Evolutionary conservation across 495 filamentous ascomycete genomes (phyloP), one percentile per base, ranked within the genome.

Genomic region (Friedmanniomyces simplex): DNA sequence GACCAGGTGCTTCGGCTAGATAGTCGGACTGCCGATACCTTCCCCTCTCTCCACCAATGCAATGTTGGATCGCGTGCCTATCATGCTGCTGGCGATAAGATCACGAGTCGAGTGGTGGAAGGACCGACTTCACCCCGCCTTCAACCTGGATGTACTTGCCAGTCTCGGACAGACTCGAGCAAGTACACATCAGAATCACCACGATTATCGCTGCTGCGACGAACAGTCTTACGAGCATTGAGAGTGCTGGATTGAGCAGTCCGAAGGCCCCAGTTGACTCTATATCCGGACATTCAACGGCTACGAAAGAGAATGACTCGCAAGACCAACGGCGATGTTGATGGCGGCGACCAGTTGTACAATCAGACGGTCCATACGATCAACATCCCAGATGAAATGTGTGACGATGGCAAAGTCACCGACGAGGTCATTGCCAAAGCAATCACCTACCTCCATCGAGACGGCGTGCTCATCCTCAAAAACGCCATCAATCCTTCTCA

Each of bases 401-500:
- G 59, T 24, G n/a, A 18, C 1, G 25, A 37, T 25, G 54, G 55
- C 28, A 14, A 10, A 50, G 55, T 43, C 18, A 53, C 10, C 13
- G 45, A 47, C 7, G 59, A 62, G 21, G 5, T 62, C 24, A 41
- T 62, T 6, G 59, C 54, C 8, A 54, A 58, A 54, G 59, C 59
- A 2, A n/a, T 62, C 3, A 49, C 59, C 7, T 62, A 53, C 24
- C 43, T 62, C 1, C 59, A 62, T 42, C 59, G 55, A 1, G 59
- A 62, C 32, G 59, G 59, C 25, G 49, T 62, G 16, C 32, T 62
- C 25, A 41, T 62, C 1, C 59, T 62, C 5, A 49, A 58, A 30
- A 58, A 62, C 49, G 59, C 59, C 22, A 62, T 62, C 22, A 49
- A 58, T 28, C 39, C 59, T 7, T 18, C n/a, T 22, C 59, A 62